Evolutionary conservation across 1,284 basidiomycete genomes (phyloP).

Genomic region (Xerocomus minutiporus): DNA sequence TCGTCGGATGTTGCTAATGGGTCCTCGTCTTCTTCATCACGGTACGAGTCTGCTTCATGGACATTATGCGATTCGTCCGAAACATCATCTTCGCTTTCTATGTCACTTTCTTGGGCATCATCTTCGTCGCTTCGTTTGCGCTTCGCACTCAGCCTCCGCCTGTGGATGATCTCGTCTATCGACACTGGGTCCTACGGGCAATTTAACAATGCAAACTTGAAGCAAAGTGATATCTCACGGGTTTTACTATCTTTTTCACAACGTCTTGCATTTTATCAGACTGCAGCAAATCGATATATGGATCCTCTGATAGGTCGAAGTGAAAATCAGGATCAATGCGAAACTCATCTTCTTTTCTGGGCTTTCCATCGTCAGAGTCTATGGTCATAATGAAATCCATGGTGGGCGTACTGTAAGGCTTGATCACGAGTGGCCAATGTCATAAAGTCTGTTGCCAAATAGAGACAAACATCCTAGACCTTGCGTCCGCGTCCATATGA

Average conservation of each 20-base stretch:
- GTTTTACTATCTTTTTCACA: conserved; percentile 59
- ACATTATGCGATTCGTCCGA: conserved; percentile 35
- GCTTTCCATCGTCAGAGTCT: conserved; percentile 58
- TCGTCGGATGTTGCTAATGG: conserved; percentile 46
- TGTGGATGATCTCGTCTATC: conserved; percentile 88
- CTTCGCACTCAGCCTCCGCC: conserved; percentile 55
- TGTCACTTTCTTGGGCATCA: conserved; percentile 34
- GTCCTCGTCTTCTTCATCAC: conserved; percentile 36
- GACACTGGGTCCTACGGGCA: conserved; percentile 67
- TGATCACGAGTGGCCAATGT: no score
- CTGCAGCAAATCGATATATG: conserved; percentile 52
- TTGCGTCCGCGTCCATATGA: conserved; percentile 10
- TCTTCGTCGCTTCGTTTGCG: conserved; percentile 50
- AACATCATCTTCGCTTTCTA: conserved; percentile 34
- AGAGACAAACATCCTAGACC: conserved; percentile 18
- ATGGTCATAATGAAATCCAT: conserved; percentile 77
- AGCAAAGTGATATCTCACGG: conserved; percentile 43
- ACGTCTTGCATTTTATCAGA: conserved; percentile 45
- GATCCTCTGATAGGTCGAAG: conserved; percentile 76
- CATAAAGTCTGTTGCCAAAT: conserved; percentile 9
- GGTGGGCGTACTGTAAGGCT: not conserved
- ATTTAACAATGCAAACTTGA: conserved; percentile 12
- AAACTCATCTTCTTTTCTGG: conserved; percentile 45
- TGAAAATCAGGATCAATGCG: conserved; percentile 76
- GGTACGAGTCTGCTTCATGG: conserved; percentile 35